A percentile compares a stretch with the other conserved stretches of the same genome.
Evolutionary conservation across 169 alveolate genomes (phyloP).

Genomic region (Besnoitia besnoiti): DNA sequence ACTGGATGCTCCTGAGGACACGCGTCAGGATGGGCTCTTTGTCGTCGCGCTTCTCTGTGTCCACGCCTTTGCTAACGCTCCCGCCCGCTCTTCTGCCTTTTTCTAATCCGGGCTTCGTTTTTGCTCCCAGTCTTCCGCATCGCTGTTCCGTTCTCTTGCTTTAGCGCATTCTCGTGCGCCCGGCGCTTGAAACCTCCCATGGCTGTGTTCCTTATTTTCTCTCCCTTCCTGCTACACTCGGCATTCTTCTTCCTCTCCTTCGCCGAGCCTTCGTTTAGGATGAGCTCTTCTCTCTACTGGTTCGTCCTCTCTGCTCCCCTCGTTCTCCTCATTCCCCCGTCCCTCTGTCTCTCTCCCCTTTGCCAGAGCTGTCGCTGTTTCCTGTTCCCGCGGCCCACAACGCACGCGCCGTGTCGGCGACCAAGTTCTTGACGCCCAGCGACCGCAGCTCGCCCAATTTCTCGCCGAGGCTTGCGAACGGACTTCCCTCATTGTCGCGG

Average conservation of each 20-base stretch:
- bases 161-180: neutral
- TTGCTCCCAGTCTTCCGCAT: neutral
- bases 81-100: too few relatives aligned
- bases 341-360: neutral
- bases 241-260: neutral
- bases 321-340: neutral
- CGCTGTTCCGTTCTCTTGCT: neutral
- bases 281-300: neutral
- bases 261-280: neutral
- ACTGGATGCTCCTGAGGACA: too few relatives aligned
- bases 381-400: neutral
- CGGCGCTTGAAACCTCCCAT: neutral
- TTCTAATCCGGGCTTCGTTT: too few relatives aligned
- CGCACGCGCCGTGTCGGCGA: neutral
- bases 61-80: too few relatives aligned
- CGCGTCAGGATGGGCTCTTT: too few relatives aligned
- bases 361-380: neutral
- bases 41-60: too few relatives aligned
- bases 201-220: neutral
- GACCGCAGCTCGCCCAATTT: neutral
- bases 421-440: neutral
- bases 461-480: neutral
- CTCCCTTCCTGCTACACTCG: conserved; percentile 1
- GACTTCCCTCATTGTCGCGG: neutral
- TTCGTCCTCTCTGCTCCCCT: neutral